Evolutionary conservation across 202 grass and related monocot genomes (phyloP).

Genomic region (Schoenoplectus tabernaemontani): DNA sequence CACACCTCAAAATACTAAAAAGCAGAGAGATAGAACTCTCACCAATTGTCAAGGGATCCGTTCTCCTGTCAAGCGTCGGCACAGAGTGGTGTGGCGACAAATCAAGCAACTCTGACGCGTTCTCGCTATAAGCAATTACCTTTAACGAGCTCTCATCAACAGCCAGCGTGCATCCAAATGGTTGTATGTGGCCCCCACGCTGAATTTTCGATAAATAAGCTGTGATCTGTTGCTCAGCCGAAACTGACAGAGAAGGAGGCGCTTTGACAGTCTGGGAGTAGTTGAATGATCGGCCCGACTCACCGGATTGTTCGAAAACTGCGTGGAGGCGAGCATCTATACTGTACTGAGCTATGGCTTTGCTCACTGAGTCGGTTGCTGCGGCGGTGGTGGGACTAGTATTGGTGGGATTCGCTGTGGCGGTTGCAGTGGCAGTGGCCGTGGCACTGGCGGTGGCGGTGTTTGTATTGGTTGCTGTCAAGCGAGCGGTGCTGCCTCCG

Average conservation of each 20-base stretch:
- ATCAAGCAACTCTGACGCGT: conserved; percentile 77
- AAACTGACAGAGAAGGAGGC: conserved; percentile 34
- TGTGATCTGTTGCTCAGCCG: conserved; percentile 84
- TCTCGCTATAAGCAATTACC: conserved; percentile 82
- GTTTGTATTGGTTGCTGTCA: conserved; percentile 10
- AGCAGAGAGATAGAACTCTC: neutral
- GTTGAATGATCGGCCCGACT: conserved; percentile 74
- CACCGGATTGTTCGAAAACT: conserved; percentile 87
- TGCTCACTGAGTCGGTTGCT: conserved; percentile 62
- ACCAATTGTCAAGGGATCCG: conserved; percentile 24
- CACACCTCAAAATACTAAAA: neutral
- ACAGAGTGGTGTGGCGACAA: conserved; percentile 75
- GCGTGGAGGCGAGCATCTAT: conserved; percentile 83
- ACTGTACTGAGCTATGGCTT: conserved; percentile 91
- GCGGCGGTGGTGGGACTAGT: neutral
- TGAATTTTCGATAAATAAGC: conserved; percentile 96
- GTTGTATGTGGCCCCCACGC: conserved; percentile 87
- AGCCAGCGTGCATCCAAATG: conserved; percentile 83
- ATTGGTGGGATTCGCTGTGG: neutral
- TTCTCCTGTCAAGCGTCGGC: conserved; percentile 52
- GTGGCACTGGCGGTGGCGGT: conserved; percentile 41
- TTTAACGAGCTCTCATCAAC: conserved; percentile 78
- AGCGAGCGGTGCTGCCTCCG: conserved; percentile 50
- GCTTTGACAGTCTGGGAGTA: conserved; percentile 76
- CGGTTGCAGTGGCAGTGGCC: neutral